Percentiles rank a stretch among this genome's conserved stretches.
These are phyloP conservation scores for Neurospora sp. DNA, from an alignment of 495 filamentous ascomycete species.

Conservation along the genomic window DNA sequence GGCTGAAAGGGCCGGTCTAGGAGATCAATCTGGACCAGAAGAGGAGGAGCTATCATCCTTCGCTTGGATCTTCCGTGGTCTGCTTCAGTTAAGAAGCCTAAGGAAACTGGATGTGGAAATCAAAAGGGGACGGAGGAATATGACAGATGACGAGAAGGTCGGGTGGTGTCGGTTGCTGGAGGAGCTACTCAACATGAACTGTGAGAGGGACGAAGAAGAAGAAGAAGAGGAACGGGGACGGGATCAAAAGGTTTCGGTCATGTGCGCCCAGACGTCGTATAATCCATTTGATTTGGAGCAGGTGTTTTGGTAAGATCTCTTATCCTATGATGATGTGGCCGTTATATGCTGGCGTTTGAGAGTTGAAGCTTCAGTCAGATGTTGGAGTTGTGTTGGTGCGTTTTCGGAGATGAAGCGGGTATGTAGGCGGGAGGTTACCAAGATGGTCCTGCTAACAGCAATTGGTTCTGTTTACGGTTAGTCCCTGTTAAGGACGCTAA, in stretches of 20 bases:
- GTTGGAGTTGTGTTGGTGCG: neutral
- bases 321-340: neutral
- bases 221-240: neutral
- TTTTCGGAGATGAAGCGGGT: neutral
- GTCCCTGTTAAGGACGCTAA: neutral
- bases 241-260: neutral
- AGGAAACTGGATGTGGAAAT: conserved; percentile 12
- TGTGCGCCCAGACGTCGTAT: neutral
- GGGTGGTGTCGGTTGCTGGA: conserved; percentile 3
- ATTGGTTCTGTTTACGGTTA: neutral
- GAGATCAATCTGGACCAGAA: neutral
- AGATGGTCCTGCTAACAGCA: neutral
- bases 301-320: neutral
- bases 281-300: neutral
- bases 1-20: neutral
- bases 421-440: neutral
- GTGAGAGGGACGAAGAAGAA: neutral
- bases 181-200: neutral
- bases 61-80: conserved; percentile 5
- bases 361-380: neutral
- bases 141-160: conserved; percentile 1
- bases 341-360: neutral
- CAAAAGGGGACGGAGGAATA: neutral
- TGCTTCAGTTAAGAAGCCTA: conserved; percentile 1
- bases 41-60: neutral